A percentile compares a stretch with the other conserved stretches of the same genome.
These are phyloP conservation scores for Dicorynia guianensis DNA, from an alignment of 306 rosid genomes.

Conservation along the genomic window DNA sequence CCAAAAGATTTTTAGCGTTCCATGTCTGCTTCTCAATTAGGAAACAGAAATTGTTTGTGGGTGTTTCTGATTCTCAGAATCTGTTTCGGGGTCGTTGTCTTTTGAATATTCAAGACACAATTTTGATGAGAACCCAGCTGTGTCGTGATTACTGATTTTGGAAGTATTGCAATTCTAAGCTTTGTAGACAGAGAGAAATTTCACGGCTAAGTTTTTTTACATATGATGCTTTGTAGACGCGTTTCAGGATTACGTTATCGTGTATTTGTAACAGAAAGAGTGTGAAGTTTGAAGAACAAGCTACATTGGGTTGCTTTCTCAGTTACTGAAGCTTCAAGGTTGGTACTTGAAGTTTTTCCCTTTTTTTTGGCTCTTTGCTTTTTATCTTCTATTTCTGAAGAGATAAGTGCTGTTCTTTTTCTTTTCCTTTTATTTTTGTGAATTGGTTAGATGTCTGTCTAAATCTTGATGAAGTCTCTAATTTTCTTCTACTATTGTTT, in stretches of 20 bases:
- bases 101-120: slow-evolving; percentile 35
- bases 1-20: slow-evolving; percentile 39
- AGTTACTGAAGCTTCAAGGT: slow-evolving; percentile 79
- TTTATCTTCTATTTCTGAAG: slow-evolving; percentile 47
- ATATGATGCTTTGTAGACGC: slow-evolving; percentile 37
- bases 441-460: slow-evolving; percentile 17
- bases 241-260: slow-evolving; percentile 14
- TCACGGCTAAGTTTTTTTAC: slow-evolving; percentile 40
- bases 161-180: slow-evolving; percentile 40
- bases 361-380: slow-evolving; percentile 46
- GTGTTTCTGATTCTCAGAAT: slow-evolving; percentile 45
- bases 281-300: slow-evolving; percentile 66
- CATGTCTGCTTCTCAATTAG: slow-evolving; percentile 39
- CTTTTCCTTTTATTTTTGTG: slow-evolving; percentile 11
- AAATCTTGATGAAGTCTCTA: slow-evolving; percentile 25
- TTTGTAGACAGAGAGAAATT: slow-evolving; percentile 6
- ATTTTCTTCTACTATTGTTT: neutral
- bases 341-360: slow-evolving; percentile 50
- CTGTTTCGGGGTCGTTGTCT: slow-evolving; percentile 30
- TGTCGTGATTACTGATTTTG: slow-evolving; percentile 52
- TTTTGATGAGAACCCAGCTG: slow-evolving; percentile 44
- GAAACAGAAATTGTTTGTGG: slow-evolving; percentile 40
- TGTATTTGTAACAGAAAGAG: slow-evolving; percentile 34
- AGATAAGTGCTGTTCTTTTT: slow-evolving; percentile 27
- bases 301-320: slow-evolving; percentile 45